Conservation (phyloP, 2,329 filamentous ascomycete genomes). For the Neopestalotiopsis sp. region DNA sequence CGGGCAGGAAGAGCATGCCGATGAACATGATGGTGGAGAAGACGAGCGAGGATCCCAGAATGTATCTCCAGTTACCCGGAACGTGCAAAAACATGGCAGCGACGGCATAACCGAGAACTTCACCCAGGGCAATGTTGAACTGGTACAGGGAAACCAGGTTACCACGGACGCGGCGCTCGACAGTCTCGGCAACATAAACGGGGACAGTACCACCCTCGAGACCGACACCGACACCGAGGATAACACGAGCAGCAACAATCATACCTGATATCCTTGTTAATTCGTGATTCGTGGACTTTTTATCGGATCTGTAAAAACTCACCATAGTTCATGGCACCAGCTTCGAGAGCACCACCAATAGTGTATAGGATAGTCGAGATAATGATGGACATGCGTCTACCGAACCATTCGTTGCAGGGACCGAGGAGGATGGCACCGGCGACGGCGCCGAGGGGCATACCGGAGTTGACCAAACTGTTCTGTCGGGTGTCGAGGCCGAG, state of each 20-base stretch:
- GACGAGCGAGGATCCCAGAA: slow-evolving; percentile 73
- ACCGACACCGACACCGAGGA: slow-evolving; percentile 74
- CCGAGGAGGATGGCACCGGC: slow-evolving; percentile 71
- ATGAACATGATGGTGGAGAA: slow-evolving; percentile 68
- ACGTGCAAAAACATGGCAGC: slow-evolving; percentile 76
- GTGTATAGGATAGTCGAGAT: slow-evolving; percentile 74
- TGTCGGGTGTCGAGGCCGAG: slow-evolving; percentile 59
- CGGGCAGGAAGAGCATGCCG: slow-evolving; percentile 75
- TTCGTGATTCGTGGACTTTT: background rate
- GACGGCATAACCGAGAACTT: slow-evolving; percentile 75
- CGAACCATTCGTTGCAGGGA: slow-evolving; percentile 70
- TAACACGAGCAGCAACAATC: slow-evolving; percentile 71
- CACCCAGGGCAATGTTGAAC: slow-evolving; percentile 76
- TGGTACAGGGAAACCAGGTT: slow-evolving; percentile 78
- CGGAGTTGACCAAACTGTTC: slow-evolving; percentile 70
- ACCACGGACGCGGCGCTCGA: slow-evolving; percentile 69
- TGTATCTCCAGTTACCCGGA: slow-evolving; percentile 73
- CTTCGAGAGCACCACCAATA: slow-evolving; percentile 70
- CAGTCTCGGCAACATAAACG: slow-evolving; percentile 76
- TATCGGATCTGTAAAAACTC: slow-evolving; percentile 16
- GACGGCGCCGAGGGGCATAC: slow-evolving; percentile 74
- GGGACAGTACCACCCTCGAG: slow-evolving; percentile 77
- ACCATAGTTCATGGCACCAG: slow-evolving; percentile 69
- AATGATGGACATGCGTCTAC: slow-evolving; percentile 71
- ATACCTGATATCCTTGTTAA: slow-evolving; percentile 47